phyloP scores from a whole-genome alignment of 164 flowering plant genomes.

The Brasenia schreberi region DNA sequence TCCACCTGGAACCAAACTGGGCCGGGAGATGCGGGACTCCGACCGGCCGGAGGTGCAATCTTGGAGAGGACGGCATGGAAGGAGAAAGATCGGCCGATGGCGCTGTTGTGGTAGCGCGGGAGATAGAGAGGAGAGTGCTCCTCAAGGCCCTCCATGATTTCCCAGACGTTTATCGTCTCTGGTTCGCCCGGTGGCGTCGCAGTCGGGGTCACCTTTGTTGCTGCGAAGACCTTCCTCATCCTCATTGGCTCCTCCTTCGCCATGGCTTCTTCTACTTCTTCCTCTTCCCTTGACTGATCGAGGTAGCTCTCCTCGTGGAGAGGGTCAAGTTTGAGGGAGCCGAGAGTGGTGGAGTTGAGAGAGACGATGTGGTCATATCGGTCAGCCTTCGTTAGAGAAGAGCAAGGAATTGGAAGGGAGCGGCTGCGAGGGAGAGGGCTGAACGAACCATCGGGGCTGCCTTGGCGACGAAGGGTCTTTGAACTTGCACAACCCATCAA shows the following conservation, averaged over 20 bases:
- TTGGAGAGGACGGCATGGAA: conserved; percentile 18
- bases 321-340: neutral
- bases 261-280: neutral
- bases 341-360: conserved; percentile 33
- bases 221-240: conserved; percentile 43
- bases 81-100: conserved; percentile 33
- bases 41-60: neutral
- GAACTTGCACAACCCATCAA: conserved; percentile 66
- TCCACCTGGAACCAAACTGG: conserved; percentile 27
- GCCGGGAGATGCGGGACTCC: neutral
- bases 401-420: conserved; percentile 32
- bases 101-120: conserved; percentile 10
- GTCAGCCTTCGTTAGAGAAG: conserved; percentile 21
- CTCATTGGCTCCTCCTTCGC: conserved; percentile 34
- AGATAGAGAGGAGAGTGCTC: conserved; percentile 34
- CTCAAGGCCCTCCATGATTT: conserved; percentile 87
- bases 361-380: conserved; percentile 43
- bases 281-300: neutral
- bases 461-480: conserved; percentile 32
- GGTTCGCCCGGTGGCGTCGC: conserved; percentile 80
- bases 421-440: conserved; percentile 34
- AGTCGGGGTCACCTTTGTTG: conserved; percentile 40
- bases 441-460: conserved; percentile 16
- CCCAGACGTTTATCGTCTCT: conserved; percentile 80
- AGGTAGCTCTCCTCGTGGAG: neutral